Evolutionary conservation across 208 protist genomes (phyloP).

Genomic region (Trypanosoma rangeli): DNA sequence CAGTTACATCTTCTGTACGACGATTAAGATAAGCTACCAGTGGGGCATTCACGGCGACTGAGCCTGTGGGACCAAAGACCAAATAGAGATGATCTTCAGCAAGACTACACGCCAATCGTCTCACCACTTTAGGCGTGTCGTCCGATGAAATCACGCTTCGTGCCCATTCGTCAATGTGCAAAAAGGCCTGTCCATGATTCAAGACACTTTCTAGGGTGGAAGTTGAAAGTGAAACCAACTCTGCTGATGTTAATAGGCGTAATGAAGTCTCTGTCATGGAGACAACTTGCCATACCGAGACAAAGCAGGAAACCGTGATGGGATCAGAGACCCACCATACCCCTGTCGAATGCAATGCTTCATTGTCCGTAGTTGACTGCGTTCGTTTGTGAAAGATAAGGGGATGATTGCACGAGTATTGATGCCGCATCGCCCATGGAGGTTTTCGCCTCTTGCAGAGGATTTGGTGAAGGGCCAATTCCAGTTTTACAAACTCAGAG

Average conservation of each 20-base stretch:
- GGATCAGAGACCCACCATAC: constrained; percentile 50
- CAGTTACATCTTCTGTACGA: constrained; percentile 1
- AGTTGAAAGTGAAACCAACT: neutral
- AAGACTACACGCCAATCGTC: constrained; percentile 9
- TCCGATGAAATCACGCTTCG: constrained; percentile 14
- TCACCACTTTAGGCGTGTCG: constrained; percentile 3
- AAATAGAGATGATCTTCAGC: constrained; percentile 11
- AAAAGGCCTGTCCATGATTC: constrained; percentile 12
- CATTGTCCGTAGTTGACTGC: neutral
- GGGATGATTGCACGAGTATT: neutral
- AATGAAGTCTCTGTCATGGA: neutral
- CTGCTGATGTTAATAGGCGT: neutral
- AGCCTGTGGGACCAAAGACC: constrained; percentile 12
- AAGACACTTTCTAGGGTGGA: neutral
- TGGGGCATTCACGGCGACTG: neutral
- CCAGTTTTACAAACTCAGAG: constrained; percentile 5
- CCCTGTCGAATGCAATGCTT: neutral
- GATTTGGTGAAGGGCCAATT: constrained; percentile 9
- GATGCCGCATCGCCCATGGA: neutral
- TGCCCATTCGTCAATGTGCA: constrained; percentile 25
- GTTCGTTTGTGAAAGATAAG: constrained; percentile 7
- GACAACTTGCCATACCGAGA: constrained; percentile 36
- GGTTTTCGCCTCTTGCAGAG: constrained; percentile 2
- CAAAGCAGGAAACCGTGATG: constrained; percentile 35
- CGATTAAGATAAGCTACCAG: constrained; percentile 17